Percentiles rank a stretch among this genome's conserved stretches.
Evolutionary conservation across 2,329 filamentous ascomycete genomes (phyloP).

Genomic region (Lachnellula suecica): DNA sequence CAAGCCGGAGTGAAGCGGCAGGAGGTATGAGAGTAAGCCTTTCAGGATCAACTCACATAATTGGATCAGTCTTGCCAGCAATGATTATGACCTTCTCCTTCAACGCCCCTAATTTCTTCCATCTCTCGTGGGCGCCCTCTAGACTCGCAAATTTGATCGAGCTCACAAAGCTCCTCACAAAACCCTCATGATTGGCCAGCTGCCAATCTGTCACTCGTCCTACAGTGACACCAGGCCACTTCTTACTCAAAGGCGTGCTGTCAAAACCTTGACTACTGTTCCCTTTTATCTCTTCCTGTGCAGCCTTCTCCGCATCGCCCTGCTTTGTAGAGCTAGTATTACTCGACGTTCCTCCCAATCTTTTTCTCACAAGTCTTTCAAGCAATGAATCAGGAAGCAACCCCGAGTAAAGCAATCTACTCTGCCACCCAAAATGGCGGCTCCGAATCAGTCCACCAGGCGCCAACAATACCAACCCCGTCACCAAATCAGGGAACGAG

Average conservation of each 20-base stretch:
- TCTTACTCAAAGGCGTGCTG: slow-evolving; percentile 16
- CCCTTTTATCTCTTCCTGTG: slow-evolving; percentile 18
- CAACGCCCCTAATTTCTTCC: slow-evolving; percentile 45
- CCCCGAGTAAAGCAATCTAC: slow-evolving; percentile 53
- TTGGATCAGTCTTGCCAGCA: slow-evolving; percentile 46
- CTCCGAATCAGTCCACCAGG: slow-evolving; percentile 71
- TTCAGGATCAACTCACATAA: slow-evolving; percentile 41
- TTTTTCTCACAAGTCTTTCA: slow-evolving; percentile 15
- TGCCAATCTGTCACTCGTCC: slow-evolving; percentile 52
- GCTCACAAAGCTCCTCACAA: slow-evolving; percentile 60
- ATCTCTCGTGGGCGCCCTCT: slow-evolving; percentile 50
- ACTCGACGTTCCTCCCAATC: slow-evolving; percentile 6
- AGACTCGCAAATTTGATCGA: slow-evolving; percentile 55
- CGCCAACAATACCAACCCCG: slow-evolving; percentile 72
- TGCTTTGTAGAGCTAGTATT: background rate
- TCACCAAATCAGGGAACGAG: slow-evolving; percentile 67
- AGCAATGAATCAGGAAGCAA: slow-evolving; percentile 50
- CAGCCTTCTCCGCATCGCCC: slow-evolving; percentile 6
- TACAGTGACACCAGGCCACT: slow-evolving; percentile 20
- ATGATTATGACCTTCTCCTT: slow-evolving; percentile 51
- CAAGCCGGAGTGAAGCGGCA: slow-evolving; percentile 39
- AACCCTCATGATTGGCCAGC: slow-evolving; percentile 53
- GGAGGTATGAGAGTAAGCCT: slow-evolving; percentile 26
- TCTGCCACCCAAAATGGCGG: slow-evolving; percentile 49
- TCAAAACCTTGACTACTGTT: slow-evolving; percentile 19